Conservation (phyloP, 768 basidiomycete species). For the Sporobolomyces phaffii region DNA sequence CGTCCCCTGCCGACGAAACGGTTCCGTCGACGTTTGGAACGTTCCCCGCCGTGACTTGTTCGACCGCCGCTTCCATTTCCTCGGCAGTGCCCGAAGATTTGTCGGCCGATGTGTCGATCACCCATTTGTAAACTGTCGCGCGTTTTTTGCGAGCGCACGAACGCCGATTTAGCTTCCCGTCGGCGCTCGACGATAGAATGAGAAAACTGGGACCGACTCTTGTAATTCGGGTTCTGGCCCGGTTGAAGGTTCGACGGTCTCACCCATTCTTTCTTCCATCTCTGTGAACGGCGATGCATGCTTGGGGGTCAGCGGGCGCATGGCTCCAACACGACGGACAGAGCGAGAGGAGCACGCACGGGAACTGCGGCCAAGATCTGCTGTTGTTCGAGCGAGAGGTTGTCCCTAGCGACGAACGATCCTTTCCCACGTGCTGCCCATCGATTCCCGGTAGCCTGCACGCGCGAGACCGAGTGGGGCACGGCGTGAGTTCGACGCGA, state of each 20-base stretch:
- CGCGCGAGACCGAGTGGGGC: not conserved
- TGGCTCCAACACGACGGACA: not conserved
- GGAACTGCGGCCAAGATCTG: constrained; percentile 27
- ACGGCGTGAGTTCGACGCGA: no score
- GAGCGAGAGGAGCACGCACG: not conserved
- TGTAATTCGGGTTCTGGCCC: constrained; percentile 20
- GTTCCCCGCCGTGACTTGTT: constrained; percentile 17
- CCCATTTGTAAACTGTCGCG: constrained; percentile 32
- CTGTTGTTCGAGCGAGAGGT: constrained; percentile 30
- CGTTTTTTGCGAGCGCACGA: no score
- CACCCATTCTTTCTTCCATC: constrained; percentile 38
- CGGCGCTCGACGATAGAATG: not conserved
- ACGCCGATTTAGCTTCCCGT: not conserved
- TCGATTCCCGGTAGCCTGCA: not conserved
- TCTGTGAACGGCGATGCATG: not conserved
- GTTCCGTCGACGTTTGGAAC: not conserved
- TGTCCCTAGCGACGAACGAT: not conserved
- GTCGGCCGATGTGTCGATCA: constrained; percentile 25
- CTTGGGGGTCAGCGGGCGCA: no score
- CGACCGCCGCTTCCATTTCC: constrained; percentile 32
- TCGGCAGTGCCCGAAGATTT: constrained; percentile 22
- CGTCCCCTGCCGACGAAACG: not conserved
- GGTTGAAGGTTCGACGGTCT: constrained; percentile 24
- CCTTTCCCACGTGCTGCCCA: constrained; percentile 14
- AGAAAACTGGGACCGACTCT: not conserved